A percentile compares a stretch with the other conserved stretches of the same genome.
phyloP scores from a whole-genome alignment of 169 alveolate genomes.

The Plasmodium knowlesi region DNA sequence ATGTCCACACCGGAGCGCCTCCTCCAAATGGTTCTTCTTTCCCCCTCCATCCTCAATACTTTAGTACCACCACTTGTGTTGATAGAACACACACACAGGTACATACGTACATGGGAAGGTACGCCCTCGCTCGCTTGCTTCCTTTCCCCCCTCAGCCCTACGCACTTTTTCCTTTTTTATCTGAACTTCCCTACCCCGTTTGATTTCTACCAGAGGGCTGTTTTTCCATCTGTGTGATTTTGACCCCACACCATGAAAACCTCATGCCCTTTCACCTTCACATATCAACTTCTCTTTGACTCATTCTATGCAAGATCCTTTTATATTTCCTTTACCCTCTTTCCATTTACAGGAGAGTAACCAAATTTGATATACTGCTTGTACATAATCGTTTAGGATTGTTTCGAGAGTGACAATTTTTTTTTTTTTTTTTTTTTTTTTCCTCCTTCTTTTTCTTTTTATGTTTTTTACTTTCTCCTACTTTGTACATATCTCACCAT shows the following conservation, averaged over 20 bases:
- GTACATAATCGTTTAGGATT: not conserved
- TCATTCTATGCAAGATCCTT: not conserved
- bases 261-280: not conserved
- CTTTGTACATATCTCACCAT: not conserved
- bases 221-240: not conserved
- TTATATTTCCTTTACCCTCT: not conserved
- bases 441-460: not conserved
- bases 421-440: too few relatives aligned
- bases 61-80: not conserved
- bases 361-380: not conserved
- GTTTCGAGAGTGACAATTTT: not conserved
- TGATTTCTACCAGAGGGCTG: not conserved
- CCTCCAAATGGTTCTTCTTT: not conserved
- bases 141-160: not conserved
- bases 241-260: not conserved
- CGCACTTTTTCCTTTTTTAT: not conserved
- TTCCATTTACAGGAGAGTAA: not conserved
- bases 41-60: not conserved
- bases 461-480: not conserved
- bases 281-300: not conserved
- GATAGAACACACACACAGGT: not conserved
- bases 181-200: not conserved
- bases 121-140: not conserved
- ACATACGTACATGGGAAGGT: not conserved
- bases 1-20: not conserved